Conservation (phyloP, 1,284 basidiomycete species). For the Golubevia sp. region DNA sequence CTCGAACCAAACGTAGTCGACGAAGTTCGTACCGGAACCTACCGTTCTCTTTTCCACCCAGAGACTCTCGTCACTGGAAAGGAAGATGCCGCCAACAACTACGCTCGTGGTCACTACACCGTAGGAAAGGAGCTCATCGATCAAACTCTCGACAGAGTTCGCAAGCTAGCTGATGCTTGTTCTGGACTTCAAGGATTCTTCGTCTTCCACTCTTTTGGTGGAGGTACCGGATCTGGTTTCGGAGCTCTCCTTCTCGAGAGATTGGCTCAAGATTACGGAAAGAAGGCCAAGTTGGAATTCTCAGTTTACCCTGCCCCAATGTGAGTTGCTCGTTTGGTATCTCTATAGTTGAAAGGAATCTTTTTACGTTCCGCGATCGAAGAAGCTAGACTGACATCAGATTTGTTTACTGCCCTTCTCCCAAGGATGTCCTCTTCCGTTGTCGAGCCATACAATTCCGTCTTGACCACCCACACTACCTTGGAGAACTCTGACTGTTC, state of each 20-base stretch:
- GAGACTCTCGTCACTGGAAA: conserved; percentile 61
- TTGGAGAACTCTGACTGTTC: conserved; percentile 62
- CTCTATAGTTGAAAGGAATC: too few species aligned
- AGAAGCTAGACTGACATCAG: too few species aligned
- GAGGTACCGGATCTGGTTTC: conserved; percentile 61
- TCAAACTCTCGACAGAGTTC: conserved; percentile 60
- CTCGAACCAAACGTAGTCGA: conserved; percentile 60
- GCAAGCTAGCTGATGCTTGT: conserved; percentile 60
- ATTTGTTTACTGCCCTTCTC: too few species aligned
- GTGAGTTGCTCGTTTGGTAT: too few species aligned
- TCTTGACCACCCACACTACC: conserved; percentile 60
- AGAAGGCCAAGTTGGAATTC: conserved; percentile 62
- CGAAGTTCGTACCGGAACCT: conserved; percentile 60
- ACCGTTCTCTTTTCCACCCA: conserved; percentile 59
- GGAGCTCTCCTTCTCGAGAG: conserved; percentile 59
- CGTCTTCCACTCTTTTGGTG: conserved; percentile 62
- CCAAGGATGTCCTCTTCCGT: conserved; percentile 60
- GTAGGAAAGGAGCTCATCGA: conserved; percentile 61
- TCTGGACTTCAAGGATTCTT: conserved; percentile 62
- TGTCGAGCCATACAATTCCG: conserved; percentile 61
- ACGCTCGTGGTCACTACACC: conserved; percentile 62
- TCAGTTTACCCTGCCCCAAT: conserved; percentile 60
- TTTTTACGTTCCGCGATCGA: too few species aligned
- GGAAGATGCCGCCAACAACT: conserved; percentile 62
- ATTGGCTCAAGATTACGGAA: conserved; percentile 60